A percentile compares a stretch with the other conserved stretches of the same genome.
Conservation (phyloP, 192 early-diverging fungal genomes). For the Gaertneriomyces semiglobifer region DNA sequence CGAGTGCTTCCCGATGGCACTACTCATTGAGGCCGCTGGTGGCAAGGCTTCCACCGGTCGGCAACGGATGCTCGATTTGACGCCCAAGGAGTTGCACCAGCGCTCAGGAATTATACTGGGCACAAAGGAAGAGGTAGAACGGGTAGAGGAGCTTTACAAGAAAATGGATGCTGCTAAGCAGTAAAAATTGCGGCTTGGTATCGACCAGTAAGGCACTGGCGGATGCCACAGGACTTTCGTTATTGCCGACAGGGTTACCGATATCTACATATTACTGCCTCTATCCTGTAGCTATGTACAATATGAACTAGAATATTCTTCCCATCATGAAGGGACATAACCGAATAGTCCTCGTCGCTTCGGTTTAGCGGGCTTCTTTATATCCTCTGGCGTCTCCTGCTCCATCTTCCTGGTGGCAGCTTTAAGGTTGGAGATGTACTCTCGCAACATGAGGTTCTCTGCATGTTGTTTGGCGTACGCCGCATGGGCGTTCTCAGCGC, state of each 20-base stretch:
- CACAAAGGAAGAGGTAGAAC: conserved; percentile 82
- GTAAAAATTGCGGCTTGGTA: not conserved
- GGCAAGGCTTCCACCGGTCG: conserved; percentile 85
- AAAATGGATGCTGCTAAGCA: conserved; percentile 36
- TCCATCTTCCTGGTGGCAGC: conserved; percentile 14
- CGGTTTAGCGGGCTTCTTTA: too few species aligned
- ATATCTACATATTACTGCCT: too few species aligned
- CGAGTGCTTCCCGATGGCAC: conserved; percentile 99
- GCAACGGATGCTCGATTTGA: conserved; percentile 77
- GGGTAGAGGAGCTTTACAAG: conserved; percentile 71
- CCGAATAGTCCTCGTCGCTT: too few species aligned
- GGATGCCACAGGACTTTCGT: too few species aligned
- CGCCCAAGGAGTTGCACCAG: conserved; percentile 84
- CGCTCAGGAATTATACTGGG: conserved; percentile 91
- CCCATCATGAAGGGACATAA: too few species aligned
- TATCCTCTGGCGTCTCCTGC: not conserved
- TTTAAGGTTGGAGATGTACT: conserved; percentile 24
- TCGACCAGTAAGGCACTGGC: too few species aligned
- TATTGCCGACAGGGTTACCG: too few species aligned
- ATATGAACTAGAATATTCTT: too few species aligned
- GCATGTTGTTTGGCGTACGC: conserved; percentile 11
- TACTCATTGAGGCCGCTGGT: conserved; percentile 91
- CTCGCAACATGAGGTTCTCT: conserved; percentile 14
- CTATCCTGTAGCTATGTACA: too few species aligned
- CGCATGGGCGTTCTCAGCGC: not conserved